Evolutionary conservation across 306 rosid genomes (phyloP), one percentile per base, ranked within the genome.

Genomic region (Acacia crassicarpa): DNA sequence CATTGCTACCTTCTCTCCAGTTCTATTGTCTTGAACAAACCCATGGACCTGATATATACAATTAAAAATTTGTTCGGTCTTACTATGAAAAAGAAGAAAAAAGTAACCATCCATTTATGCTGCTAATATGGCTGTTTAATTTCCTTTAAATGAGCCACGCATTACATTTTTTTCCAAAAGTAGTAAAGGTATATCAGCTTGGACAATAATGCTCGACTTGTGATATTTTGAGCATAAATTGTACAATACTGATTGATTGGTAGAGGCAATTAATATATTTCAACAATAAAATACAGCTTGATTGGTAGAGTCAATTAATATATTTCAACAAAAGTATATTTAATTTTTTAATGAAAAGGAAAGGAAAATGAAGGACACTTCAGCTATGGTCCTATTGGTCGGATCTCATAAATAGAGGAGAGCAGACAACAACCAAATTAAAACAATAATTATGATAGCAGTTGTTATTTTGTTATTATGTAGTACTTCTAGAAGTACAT

Each of bases 1-100:
- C 94, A 95, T 91, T n/a, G 98, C 99, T 25, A 95, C 97, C 88
- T 95, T 95, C 85, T 93, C 98, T 54, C 99, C 99, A n/a, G 96
- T 95, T 87, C 93, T 89, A 82, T 95, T 92, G 90, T 95, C 98
- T 92, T 95, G 99, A 87, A 95, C 93, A 89, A 93, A 95, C 65
- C 99, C 99, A 85, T 92, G 98, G 67, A 95, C 99, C 99, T 95
- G 92, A 68, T 82, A 79, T 84, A 77, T 77, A 68, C 25, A 35
- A 78, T 78, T 17, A 76, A 68, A 69, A 56, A n/a, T 75, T 46
- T 53, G 44, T 43, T 74, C 35, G 73, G 67, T 41, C 66, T 48
- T 23, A 48, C 12, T 25, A 69, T 54, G 62, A 23, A 14, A 48
- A 66, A 23, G 53, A 44, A 30, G 51, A 72, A 54, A 76, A 72